A percentile compares a stretch with the other conserved stretches of the same genome.
phyloP scores from a whole-genome alignment of 2,329 filamentous ascomycete genomes.

The Pseudogymnoascus sp. region DNA sequence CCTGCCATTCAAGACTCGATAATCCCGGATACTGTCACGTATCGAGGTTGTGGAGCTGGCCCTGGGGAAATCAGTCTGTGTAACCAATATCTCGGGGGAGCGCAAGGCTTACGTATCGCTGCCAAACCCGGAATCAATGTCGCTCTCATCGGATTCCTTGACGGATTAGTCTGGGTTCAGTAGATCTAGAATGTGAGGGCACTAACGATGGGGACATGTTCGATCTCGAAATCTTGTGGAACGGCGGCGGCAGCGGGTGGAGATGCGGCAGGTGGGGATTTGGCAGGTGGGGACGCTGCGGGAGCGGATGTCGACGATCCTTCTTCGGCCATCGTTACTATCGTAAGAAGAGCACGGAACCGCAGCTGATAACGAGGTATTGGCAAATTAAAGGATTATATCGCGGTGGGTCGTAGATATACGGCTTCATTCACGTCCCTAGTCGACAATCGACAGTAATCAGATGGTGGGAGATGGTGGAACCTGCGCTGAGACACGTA shows the following conservation, averaged over 20 bases:
- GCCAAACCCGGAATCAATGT: slow-evolving; percentile 12
- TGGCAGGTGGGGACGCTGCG: not conserved
- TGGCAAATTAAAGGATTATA: not conserved
- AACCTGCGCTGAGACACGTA: not conserved
- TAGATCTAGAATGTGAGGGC: not conserved
- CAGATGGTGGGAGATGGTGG: not conserved
- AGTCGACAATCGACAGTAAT: not conserved
- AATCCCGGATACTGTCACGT: slow-evolving; percentile 9
- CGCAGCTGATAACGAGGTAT: not conserved
- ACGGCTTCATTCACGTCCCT: not conserved
- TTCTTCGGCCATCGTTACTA: not conserved
- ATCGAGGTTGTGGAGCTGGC: slow-evolving; percentile 14
- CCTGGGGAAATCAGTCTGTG: not conserved
- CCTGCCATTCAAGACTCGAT: slow-evolving; percentile 13
- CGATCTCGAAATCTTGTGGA: not conserved
- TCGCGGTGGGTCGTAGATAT: not conserved
- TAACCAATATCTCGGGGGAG: not conserved
- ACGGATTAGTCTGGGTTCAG: not conserved
- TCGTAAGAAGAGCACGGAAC: not conserved
- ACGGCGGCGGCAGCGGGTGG: not conserved
- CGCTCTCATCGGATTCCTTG: not conserved
- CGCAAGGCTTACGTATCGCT: slow-evolving; percentile 9
- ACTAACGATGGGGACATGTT: not conserved
- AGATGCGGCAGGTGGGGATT: not conserved
- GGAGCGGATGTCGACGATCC: not conserved